Conservation (phyloP, 257 asterid species). For the Penstemon barbatus region DNA sequence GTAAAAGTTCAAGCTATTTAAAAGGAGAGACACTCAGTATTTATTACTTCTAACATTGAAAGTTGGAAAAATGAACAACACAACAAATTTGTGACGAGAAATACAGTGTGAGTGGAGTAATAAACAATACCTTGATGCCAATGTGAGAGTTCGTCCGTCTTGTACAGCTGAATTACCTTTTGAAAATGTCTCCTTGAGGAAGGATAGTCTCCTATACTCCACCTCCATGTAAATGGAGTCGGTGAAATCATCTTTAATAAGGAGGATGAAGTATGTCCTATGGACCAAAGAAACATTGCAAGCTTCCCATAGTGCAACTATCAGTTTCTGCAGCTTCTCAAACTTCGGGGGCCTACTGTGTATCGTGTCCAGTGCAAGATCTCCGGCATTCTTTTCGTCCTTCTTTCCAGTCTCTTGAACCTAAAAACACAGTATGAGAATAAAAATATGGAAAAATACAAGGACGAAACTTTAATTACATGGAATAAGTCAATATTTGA, state of each 20-base stretch:
- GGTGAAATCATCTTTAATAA: constrained; percentile 56
- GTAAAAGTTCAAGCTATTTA: too few species aligned
- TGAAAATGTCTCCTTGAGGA: constrained; percentile 57
- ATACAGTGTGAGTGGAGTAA: too few species aligned
- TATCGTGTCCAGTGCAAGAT: constrained; percentile 32
- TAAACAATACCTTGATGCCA: constrained; percentile 53
- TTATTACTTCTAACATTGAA: too few species aligned
- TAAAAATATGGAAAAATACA: not conserved
- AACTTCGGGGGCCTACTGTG: constrained; percentile 57
- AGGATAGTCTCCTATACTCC: constrained; percentile 61
- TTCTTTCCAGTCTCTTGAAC: constrained; percentile 32
- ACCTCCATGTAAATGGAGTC: constrained; percentile 79
- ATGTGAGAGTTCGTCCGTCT: constrained; percentile 47
- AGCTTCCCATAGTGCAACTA: constrained; percentile 64
- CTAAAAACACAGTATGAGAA: constrained; percentile 21
- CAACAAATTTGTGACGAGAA: too few species aligned
- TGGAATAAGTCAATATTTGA: too few species aligned
- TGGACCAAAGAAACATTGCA: constrained; percentile 68
- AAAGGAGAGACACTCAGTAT: too few species aligned
- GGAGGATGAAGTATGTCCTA: constrained; percentile 69
- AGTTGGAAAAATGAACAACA: too few species aligned
- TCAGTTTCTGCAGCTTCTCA: constrained; percentile 55
- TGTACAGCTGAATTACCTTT: constrained; percentile 50
- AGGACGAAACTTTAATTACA: not conserved
- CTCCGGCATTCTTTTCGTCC: constrained; percentile 30